phyloP scores from a whole-genome alignment of 129 eudicot genomes.

The Erigeron canadensis region DNA sequence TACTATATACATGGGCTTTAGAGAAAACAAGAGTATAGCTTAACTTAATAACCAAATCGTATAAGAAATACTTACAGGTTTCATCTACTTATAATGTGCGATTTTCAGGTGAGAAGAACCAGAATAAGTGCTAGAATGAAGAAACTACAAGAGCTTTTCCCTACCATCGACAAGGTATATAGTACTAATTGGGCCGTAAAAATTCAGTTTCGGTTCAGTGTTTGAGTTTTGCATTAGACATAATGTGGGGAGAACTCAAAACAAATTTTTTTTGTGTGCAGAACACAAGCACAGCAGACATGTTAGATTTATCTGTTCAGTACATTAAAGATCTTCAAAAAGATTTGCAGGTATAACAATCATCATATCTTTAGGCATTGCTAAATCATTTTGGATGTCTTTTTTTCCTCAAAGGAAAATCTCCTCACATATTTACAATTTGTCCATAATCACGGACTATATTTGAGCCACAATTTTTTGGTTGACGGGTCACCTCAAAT shows the following conservation, averaged over 20 bases:
- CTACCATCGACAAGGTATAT: constrained; percentile 89
- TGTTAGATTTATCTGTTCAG: constrained; percentile 90
- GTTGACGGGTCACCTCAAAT: no score
- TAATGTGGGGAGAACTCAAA: background rate
- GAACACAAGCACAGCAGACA: constrained; percentile 94
- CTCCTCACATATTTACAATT: no score
- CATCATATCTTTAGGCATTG: background rate
- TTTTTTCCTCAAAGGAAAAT: background rate
- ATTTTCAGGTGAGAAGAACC: constrained; percentile 74
- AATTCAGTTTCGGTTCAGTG: background rate
- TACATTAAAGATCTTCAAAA: constrained; percentile 84
- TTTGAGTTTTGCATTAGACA: background rate
- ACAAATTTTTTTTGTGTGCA: constrained; percentile 28
- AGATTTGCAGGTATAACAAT: constrained; percentile 51
- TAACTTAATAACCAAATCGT: background rate
- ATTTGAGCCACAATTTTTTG: no score
- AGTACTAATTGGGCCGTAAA: constrained; percentile 6
- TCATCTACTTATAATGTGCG: background rate
- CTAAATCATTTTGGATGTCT: background rate
- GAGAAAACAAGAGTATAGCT: background rate
- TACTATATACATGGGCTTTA: no score
- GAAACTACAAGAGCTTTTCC: constrained; percentile 87
- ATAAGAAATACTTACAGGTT: background rate
- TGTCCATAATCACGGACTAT: no score
- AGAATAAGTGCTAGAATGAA: constrained; percentile 85